phyloP scores from a whole-genome alignment of 2,329 filamentous ascomycete genomes.

The Clonostachys rhizophaga region DNA sequence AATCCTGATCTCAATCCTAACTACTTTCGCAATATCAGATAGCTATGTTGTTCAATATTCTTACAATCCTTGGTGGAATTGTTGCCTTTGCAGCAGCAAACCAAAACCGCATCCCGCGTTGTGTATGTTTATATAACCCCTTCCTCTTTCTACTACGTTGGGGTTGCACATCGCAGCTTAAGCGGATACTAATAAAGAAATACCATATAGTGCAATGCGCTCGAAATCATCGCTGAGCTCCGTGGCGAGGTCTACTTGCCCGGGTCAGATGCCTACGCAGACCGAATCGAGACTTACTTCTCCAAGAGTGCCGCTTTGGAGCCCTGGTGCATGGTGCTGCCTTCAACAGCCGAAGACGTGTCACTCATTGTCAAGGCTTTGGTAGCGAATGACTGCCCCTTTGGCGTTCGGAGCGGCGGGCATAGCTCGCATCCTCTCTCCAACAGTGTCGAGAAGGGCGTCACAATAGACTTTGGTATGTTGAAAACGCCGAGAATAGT shows the following conservation, averaged over 20 bases:
- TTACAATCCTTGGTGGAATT: no score
- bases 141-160: no score
- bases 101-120: no score
- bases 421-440: conserved; percentile 22
- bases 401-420: conserved; percentile 31
- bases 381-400: conserved; percentile 18
- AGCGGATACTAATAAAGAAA: background rate
- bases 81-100: no score
- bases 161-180: no score
- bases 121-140: no score
- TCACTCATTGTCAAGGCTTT: conserved; percentile 14
- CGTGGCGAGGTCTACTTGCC: conserved; percentile 20
- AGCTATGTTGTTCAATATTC: no score
- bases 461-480: conserved; percentile 27
- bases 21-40: no score
- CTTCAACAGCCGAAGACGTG: conserved; percentile 24
- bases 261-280: conserved; percentile 14
- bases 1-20: no score
- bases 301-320: conserved; percentile 24
- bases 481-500: background rate
- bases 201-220: conserved; percentile 14
- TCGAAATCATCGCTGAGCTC: conserved; percentile 12
- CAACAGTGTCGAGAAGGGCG: conserved; percentile 26
- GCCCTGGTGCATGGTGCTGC: conserved; percentile 28
- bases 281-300: conserved; percentile 26